phyloP scores from a whole-genome alignment of 768 basidiomycete species.

The Mycena alexandri region DNA sequence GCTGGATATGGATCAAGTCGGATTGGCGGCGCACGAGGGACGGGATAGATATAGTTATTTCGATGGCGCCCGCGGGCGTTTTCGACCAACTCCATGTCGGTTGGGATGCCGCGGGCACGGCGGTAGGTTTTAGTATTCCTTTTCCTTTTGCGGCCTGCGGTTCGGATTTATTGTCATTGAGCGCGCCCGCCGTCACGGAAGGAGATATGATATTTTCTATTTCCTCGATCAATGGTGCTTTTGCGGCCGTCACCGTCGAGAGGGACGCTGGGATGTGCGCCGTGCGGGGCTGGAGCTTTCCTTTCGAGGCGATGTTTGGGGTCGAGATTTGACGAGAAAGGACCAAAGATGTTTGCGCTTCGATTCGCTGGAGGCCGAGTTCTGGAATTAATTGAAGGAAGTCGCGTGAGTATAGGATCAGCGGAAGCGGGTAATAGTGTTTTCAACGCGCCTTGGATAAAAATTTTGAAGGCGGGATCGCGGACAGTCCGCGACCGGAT shows the following conservation, averaged over 20 bases:
- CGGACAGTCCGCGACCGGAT: conserved; percentile 70
- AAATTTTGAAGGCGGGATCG: conserved; percentile 75
- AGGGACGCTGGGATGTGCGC: conserved; percentile 66
- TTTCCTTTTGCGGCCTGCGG: conserved; percentile 42
- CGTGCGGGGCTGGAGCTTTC: conserved; percentile 70
- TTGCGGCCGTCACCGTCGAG: conserved; percentile 27
- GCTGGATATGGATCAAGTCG: conserved; percentile 1
- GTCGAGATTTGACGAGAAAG: conserved; percentile 78
- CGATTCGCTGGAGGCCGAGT: conserved; percentile 75
- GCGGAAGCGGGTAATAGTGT: background rate
- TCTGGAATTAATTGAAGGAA: conserved; percentile 56
- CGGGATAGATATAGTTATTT: conserved; percentile 67
- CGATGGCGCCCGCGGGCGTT: conserved; percentile 53
- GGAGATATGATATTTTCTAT: conserved; percentile 31
- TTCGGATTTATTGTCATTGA: conserved; percentile 23
- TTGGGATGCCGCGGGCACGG: conserved; percentile 41
- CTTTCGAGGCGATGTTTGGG: conserved; percentile 85
- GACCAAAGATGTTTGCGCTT: conserved; percentile 67
- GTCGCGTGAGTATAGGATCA: conserved; percentile 20
- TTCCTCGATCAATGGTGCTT: conserved; percentile 64
- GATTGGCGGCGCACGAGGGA: conserved; percentile 61
- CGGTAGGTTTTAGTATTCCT: conserved; percentile 54
- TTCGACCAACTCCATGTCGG: conserved; percentile 69
- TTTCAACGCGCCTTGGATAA: conserved; percentile 70
- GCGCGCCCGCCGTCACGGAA: background rate